phyloP scores from a whole-genome alignment of 2,329 filamentous ascomycete species.

The Achaetomium macrosporum region DNA sequence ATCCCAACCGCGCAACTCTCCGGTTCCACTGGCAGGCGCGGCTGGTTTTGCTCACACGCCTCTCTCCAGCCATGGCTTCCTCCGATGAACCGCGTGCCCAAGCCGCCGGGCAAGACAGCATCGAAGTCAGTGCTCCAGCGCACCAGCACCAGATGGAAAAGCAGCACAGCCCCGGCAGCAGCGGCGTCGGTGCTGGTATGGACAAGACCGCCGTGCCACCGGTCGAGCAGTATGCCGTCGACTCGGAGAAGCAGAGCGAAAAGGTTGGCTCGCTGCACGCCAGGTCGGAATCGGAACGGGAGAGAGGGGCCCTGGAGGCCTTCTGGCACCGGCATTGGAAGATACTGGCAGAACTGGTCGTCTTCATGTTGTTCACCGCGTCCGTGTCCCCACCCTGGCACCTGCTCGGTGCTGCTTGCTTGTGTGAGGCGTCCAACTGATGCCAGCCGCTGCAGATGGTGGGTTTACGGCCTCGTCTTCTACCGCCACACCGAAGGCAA shows the following conservation, averaged over 20 bases:
- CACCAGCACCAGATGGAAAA: slow-evolving; percentile 2
- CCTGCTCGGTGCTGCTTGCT: not conserved
- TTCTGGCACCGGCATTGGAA: slow-evolving; percentile 14
- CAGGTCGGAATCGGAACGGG: not conserved
- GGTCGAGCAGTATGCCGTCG: slow-evolving; percentile 17
- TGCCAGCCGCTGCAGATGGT: slow-evolving; percentile 30
- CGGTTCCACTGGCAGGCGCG: no score
- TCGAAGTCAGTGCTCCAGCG: slow-evolving; percentile 10
- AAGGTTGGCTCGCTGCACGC: slow-evolving; percentile 20
- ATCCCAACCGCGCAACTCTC: no score
- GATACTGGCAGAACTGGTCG: slow-evolving; percentile 6
- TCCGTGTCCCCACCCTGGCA: slow-evolving; percentile 11
- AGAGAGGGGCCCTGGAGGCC: not conserved
- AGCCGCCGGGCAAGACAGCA: slow-evolving; percentile 6
- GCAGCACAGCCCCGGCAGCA: slow-evolving; percentile 14
- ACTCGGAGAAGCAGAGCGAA: slow-evolving; percentile 23
- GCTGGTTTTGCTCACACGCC: no score
- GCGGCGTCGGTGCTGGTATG: not conserved
- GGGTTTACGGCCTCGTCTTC: slow-evolving; percentile 32
- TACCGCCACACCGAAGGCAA: slow-evolving; percentile 18
- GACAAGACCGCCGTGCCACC: slow-evolving; percentile 12
- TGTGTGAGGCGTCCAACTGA: not conserved
- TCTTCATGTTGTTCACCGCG: slow-evolving; percentile 20
- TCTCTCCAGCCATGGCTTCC: slow-evolving; percentile 2
- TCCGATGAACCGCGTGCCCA: not conserved